Base-by-base conservation (phyloP, 2,329 filamentous ascomycete species). In the Aspergillus sp. region DNA sequence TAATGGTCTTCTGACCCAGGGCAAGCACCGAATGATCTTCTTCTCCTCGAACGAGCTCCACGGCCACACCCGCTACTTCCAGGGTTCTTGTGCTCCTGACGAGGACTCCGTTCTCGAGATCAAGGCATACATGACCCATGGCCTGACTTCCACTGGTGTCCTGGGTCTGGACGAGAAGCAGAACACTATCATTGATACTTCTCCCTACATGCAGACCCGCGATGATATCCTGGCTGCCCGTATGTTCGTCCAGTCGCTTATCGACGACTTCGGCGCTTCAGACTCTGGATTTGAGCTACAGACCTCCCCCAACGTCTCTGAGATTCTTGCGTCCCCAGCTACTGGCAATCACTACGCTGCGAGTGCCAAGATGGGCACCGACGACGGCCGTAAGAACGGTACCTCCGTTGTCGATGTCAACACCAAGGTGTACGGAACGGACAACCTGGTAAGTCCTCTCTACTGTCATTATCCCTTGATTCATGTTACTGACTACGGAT, bases 361-460 rank as follows among this genome's bases (percentile, higher is more conserved):
- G 38, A 87, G 84, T 0, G 80, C 81, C 49, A 88, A 87, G 70
- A 78, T 89, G 63, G 86, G 86, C 12, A 75, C 74, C 0, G 80
- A 84, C 55, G 81, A 84, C 48, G 83, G 83, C 15, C 80, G 81
- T 30, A 71, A 69, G 45, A 73, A 70, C n/a, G 85, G 85, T 15
- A 80, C 77, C 6, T 76, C 84, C 1, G 86, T 89, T 2, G 86
- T 89, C 1, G 86, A 89, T 63, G 69, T 79, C 11, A 77, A 89
- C 71, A 83, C 85, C 56, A 84, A 82, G 72, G 85, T 89, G 5
- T 89, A 84, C 65, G 86, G 86, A 38, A 89, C 83, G 0, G 85
- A 88, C 66, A 89, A 89, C 72, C 75, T 89, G 60, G 63, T 65
- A 59, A 48, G 61, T 43, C 26, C 41, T 17, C n/a, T 15, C 8